Evolutionary conservation across 2,329 filamentous ascomycete genomes (phyloP).

Genomic region (Westerdykella aurantiaca): DNA sequence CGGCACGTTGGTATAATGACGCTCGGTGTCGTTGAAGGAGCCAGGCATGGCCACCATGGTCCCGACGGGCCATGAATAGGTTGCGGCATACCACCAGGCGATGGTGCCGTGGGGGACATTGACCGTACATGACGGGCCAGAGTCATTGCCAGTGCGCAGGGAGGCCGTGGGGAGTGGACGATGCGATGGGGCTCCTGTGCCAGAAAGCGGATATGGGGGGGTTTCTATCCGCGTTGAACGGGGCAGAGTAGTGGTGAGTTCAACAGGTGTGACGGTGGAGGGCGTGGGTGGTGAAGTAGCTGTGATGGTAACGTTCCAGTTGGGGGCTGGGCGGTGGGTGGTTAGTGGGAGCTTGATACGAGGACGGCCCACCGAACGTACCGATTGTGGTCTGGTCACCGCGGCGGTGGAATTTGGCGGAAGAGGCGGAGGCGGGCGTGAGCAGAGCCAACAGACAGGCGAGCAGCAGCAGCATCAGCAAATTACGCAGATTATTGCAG

Average conservation of each 20-base stretch:
- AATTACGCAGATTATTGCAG: neutral
- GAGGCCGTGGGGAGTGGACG: conserved; percentile 8
- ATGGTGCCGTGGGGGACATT: conserved; percentile 30
- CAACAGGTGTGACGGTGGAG: neutral
- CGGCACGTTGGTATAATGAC: conserved; percentile 15
- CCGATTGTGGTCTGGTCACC: conserved; percentile 18
- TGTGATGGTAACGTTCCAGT: conserved; percentile 23
- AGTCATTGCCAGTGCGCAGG: conserved; percentile 5
- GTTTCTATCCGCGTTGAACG: conserved; percentile 4
- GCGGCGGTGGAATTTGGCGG: conserved; percentile 17
- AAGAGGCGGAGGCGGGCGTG: conserved; percentile 12
- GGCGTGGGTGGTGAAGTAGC: conserved; percentile 2
- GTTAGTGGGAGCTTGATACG: conserved; percentile 24
- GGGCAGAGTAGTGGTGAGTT: conserved; percentile 1
- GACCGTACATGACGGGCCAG: conserved; percentile 25
- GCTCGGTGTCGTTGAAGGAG: conserved; percentile 15
- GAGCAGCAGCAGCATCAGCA: neutral
- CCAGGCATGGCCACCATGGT: neutral
- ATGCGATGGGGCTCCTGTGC: neutral
- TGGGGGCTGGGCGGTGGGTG: conserved; percentile 21
- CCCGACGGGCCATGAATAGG: conserved; percentile 9
- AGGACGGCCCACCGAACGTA: conserved; percentile 15
- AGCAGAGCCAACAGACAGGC: neutral
- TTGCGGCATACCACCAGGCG: conserved; percentile 31
- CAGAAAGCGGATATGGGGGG: conserved; percentile 4